phyloP scores from a whole-genome alignment of 768 basidiomycete species.

The Boletus rubroflammeus region DNA sequence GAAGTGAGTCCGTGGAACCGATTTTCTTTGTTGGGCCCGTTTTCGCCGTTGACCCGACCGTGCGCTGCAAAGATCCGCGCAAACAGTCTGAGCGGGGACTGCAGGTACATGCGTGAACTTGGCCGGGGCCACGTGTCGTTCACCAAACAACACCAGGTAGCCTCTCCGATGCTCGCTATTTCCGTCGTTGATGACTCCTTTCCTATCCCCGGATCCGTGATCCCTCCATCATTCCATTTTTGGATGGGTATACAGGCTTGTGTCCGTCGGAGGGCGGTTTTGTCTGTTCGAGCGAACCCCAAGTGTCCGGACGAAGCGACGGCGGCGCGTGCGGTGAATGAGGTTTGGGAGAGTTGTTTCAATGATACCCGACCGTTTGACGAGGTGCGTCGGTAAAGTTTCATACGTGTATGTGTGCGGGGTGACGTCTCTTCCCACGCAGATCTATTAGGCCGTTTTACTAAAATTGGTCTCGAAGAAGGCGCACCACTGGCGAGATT shows the following conservation, averaged over 20 bases:
- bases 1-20: slow-evolving; percentile 57
- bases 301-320: slow-evolving; percentile 69
- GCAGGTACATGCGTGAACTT: slow-evolving; percentile 79
- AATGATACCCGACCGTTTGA: slow-evolving; percentile 96
- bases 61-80: slow-evolving; percentile 79
- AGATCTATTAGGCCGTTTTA: slow-evolving; percentile 31
- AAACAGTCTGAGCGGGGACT: slow-evolving; percentile 91
- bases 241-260: slow-evolving; percentile 56
- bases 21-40: not conserved
- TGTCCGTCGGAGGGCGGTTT: slow-evolving; percentile 80
- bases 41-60: not conserved
- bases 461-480: not conserved
- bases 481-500: not conserved
- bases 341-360: slow-evolving; percentile 97
- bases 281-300: slow-evolving; percentile 80
- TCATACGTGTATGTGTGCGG: not conserved
- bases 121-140: slow-evolving; percentile 72
- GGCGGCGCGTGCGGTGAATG: slow-evolving; percentile 89
- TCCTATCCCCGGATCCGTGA: slow-evolving; percentile 1
- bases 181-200: slow-evolving; percentile 9
- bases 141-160: slow-evolving; percentile 92
- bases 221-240: not conserved
- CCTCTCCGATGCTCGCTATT: slow-evolving; percentile 8
- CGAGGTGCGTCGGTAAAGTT: slow-evolving; percentile 53
- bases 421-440: slow-evolving; percentile 17